A percentile compares a stretch with the other conserved stretches of the same genome.
phyloP scores from a whole-genome alignment of 768 basidiomycete genomes.

The Mycena capillaripes region DNA sequence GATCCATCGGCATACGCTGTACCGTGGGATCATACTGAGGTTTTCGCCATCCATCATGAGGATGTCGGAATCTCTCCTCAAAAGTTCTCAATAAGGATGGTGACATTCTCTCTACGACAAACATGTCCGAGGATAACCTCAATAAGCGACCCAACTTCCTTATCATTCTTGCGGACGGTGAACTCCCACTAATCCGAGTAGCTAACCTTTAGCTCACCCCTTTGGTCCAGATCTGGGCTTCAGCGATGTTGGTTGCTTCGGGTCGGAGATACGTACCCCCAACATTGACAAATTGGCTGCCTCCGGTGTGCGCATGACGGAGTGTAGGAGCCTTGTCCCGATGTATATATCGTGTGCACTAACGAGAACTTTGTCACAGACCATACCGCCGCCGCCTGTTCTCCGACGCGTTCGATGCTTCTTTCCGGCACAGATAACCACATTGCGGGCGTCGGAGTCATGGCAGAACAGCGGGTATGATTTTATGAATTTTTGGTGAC shows the following conservation, averaged over 20 bases:
- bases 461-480: constrained; percentile 19
- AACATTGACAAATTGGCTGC: constrained; percentile 18
- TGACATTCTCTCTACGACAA: no score
- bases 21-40: no score
- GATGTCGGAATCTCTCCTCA: no score
- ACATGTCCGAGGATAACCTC: no score
- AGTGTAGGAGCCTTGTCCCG: no score
- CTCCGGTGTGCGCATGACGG: constrained; percentile 14
- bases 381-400: constrained; percentile 23
- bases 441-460: constrained; percentile 11
- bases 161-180: constrained; percentile 3
- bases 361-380: no score
- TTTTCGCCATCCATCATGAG: no score
- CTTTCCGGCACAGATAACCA: constrained; percentile 18
- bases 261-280: constrained; percentile 12
- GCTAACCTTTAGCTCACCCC: background rate
- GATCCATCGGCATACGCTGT: no score
- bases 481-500: no score
- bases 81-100: no score
- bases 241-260: constrained; percentile 22
- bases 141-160: constrained; percentile 22
- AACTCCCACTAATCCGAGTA: background rate
- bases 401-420: constrained; percentile 19
- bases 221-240: constrained; percentile 10
- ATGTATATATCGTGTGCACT: no score